Conservation (phyloP, 2,329 filamentous ascomycete genomes). For the Aspergillus viridinutans region DNA sequence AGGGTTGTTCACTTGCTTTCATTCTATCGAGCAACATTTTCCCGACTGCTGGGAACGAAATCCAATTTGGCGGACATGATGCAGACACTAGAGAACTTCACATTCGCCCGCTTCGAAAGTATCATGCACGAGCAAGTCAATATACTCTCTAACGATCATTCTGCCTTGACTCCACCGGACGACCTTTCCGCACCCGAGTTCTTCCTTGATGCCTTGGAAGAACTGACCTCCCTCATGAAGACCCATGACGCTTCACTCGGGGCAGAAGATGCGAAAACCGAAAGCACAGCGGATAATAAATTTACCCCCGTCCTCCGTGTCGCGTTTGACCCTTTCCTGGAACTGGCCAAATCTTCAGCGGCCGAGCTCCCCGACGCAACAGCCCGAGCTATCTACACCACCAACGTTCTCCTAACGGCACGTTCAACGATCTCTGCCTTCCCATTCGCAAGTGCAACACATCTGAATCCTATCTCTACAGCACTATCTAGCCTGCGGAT, state of each 20-base stretch:
- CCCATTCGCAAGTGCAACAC: constrained; percentile 59
- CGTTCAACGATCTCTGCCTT: constrained; percentile 35
- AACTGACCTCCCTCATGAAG: constrained; percentile 73
- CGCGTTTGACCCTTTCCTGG: constrained; percentile 80
- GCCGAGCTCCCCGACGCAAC: constrained; percentile 34
- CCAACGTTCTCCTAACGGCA: constrained; percentile 45
- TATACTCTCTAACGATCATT: constrained; percentile 67
- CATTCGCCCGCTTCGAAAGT: constrained; percentile 75
- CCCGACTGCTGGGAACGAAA: constrained; percentile 67
- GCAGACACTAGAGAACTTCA: constrained; percentile 65
- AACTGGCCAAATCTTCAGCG: constrained; percentile 55
- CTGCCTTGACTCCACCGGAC: constrained; percentile 65
- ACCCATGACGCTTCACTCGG: constrained; percentile 78
- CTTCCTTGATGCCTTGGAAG: constrained; percentile 72
- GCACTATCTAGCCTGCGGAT: constrained; percentile 44
- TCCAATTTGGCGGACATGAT: constrained; percentile 69
- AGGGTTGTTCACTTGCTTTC: constrained; percentile 82
- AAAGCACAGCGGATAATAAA: constrained; percentile 57
- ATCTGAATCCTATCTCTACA: constrained; percentile 55
- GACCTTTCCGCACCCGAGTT: constrained; percentile 77
- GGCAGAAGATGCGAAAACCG: constrained; percentile 39
- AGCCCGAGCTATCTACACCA: constrained; percentile 47
- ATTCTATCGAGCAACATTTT: constrained; percentile 85
- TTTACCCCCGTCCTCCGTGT: constrained; percentile 74
- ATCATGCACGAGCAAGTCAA: constrained; percentile 68